Base-by-base conservation (phyloP, 805 yeast genomes). In the Saccharomycopsis malanga region DNA sequence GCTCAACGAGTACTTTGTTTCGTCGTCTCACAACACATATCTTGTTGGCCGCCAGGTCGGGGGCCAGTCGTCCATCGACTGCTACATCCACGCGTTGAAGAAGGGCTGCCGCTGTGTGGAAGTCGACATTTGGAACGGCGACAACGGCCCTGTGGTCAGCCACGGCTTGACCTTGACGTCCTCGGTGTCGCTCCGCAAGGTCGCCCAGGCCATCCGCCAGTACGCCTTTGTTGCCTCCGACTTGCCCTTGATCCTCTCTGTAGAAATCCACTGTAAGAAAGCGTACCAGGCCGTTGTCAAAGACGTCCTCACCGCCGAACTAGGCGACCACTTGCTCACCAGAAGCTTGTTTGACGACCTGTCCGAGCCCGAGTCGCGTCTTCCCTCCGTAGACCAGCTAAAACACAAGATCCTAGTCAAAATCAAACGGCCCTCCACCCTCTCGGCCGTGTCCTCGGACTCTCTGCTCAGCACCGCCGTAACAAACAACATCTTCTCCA, bases 91-190 rank as follows among this genome's bases (percentile, higher is more conserved):
- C 43, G 93, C 87, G 0, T 66, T 93, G 42, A 96, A 88, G 60
- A 75, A 88, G 46, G 98, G 98, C 1, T 93, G 98, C 57, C 71
- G 96, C 39, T 89, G 96, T 53, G 71, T 93, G n/a, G 99, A 93
- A 59, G 79, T 93, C 35, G 99, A 93, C 62, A 71, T 93, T 18
- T 93, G 98, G 98, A 96, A 91, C 66, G 85, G 82, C 20, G 79
- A 75, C 29, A 63, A 65, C 10, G 89, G 83, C 0, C 98, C 98
- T 0, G 76, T 86, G 0, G 96, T 93, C 0, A 83, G 84, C 24
- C 99, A 93, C 63, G 98, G 98, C 0, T 67, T 82, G 42, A 78
- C 95, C 0, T 76, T 93, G 53, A 87, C 98, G 0, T 71, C 81
- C 0, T 76, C 91, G 1, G 76, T 91, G 9, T 75, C 79, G 1